Conservation (phyloP, 345 rosid genomes). For the Citrus glauca region DNA sequence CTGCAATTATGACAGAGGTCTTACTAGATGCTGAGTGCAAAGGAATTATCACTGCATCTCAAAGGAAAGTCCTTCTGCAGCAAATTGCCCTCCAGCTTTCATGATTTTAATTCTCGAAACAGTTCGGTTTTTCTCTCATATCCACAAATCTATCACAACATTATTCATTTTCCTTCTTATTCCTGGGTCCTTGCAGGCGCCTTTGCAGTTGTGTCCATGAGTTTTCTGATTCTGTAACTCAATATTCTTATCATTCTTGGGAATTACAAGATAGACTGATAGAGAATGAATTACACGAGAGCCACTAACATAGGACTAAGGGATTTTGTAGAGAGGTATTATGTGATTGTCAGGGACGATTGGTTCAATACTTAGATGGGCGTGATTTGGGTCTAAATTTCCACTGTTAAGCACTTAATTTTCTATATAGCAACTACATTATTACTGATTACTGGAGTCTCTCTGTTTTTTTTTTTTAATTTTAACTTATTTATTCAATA, state of each 20-base stretch:
- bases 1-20: conserved; percentile 64
- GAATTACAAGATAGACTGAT: background rate
- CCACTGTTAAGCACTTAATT: too few relatives aligned
- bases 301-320: background rate
- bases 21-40: conserved; percentile 64
- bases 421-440: too few relatives aligned
- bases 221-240: background rate
- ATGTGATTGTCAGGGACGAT: background rate
- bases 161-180: background rate
- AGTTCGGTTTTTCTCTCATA: background rate
- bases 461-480: too few relatives aligned
- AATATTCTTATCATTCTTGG: background rate
- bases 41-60: conserved; percentile 60
- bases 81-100: conserved; percentile 60
- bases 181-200: background rate
- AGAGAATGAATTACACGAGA: background rate
- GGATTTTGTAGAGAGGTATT: background rate
- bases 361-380: background rate
- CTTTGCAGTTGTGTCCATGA: background rate
- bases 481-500: too few relatives aligned
- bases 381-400: background rate
- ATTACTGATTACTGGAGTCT: too few relatives aligned
- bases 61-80: conserved; percentile 54
- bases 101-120: background rate
- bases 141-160: background rate